Evolutionary conservation across 768 basidiomycete genomes (phyloP).

Genomic region (Tulasnella sp.): DNA sequence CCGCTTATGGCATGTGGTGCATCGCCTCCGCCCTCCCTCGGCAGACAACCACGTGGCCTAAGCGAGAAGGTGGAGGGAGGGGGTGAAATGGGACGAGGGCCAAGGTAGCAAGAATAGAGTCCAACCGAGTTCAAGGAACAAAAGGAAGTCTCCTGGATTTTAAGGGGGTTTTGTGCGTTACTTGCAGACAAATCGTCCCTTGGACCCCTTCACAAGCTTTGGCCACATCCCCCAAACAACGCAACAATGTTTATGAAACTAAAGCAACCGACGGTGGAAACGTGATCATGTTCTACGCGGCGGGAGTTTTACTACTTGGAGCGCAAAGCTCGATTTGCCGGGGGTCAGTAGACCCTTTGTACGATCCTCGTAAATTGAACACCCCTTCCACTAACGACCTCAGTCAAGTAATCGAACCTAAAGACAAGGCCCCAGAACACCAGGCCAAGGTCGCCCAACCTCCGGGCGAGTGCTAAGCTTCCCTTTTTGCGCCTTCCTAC

Average conservation of each 20-base stretch:
- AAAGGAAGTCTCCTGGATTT: neutral
- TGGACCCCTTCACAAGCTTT: neutral
- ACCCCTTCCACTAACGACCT: no score
- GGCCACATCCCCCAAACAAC: no score
- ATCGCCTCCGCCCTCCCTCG: neutral
- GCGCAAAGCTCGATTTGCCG: no score
- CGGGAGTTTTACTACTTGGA: no score
- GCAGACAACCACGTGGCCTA: neutral
- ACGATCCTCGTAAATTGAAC: no score
- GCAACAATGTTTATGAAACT: no score
- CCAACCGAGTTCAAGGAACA: neutral
- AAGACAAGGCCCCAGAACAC: no score
- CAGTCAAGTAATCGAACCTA: no score
- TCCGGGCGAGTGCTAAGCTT: neutral
- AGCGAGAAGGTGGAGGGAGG: neutral
- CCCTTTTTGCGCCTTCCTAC: neutral
- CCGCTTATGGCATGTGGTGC: slow-evolving; percentile 4
- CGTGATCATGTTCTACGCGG: no score
- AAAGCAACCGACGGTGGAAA: no score
- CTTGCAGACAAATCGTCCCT: neutral
- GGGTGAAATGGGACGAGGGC: neutral
- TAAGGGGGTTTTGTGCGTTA: neutral
- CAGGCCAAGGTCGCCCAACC: neutral
- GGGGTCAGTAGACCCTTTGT: no score
- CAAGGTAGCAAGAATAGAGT: no score